phyloP scores from a whole-genome alignment of 2,329 filamentous ascomycete genomes.

The Fusarium nanum region DNA sequence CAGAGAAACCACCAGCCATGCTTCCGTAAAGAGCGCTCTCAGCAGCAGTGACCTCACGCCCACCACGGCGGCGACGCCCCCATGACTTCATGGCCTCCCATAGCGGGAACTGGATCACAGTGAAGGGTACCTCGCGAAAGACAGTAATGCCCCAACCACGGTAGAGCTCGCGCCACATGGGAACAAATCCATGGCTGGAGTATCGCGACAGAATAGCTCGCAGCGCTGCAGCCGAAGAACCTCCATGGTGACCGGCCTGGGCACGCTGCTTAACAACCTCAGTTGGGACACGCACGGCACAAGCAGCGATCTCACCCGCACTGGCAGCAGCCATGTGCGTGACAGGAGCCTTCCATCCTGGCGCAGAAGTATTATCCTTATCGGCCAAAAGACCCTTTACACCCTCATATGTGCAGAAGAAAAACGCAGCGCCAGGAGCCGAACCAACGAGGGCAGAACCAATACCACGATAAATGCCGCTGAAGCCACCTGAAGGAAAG shows the following conservation, averaged over 20 bases:
- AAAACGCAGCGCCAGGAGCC: conserved; percentile 92
- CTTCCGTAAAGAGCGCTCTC: conserved; percentile 91
- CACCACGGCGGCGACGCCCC: conserved; percentile 60
- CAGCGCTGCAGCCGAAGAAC: conserved; percentile 74
- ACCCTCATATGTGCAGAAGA: conserved; percentile 94
- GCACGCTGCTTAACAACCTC: conserved; percentile 98
- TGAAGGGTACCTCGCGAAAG: conserved; percentile 96
- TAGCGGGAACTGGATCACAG: conserved; percentile 94
- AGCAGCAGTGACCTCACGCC: conserved; percentile 69
- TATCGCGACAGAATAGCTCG: conserved; percentile 72
- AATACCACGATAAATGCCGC: conserved; percentile 91
- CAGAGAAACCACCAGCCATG: conserved; percentile 84
- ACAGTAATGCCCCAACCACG: conserved; percentile 93
- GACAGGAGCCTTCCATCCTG: conserved; percentile 50
- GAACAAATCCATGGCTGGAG: conserved; percentile 56
- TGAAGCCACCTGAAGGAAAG: conserved; percentile 86
- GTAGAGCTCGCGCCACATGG: conserved; percentile 87
- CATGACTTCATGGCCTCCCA: conserved; percentile 93
- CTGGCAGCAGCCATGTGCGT: conserved; percentile 88
- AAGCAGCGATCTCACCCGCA: conserved; percentile 90
- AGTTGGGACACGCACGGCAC: conserved; percentile 90
- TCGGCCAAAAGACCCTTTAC: conserved; percentile 68
- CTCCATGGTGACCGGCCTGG: conserved; percentile 85
- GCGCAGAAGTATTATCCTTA: conserved; percentile 38
- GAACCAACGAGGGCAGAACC: conserved; percentile 91